Evolutionary conservation across 371 early-diverging fungal species (phyloP).

Genomic region (Conidiobolus incongruus): DNA sequence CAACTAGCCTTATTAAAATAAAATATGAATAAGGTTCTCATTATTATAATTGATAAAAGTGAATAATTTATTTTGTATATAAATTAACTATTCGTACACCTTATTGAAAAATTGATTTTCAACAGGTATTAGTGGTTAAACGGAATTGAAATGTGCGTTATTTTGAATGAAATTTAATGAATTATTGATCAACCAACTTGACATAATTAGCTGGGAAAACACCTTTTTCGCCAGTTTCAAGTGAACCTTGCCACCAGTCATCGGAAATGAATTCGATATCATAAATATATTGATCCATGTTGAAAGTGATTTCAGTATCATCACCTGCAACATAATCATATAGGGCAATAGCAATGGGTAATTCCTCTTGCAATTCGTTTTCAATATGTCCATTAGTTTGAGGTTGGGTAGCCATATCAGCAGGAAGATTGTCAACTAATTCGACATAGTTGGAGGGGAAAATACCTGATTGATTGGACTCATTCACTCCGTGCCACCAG

Average conservation of each 20-base stretch:
- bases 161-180: no score
- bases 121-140: no score
- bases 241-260: slow-evolving; percentile 81
- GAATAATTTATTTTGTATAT: no score
- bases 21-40: no score
- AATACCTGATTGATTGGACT: slow-evolving; percentile 23
- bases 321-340: slow-evolving; percentile 78
- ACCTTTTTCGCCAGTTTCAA: slow-evolving; percentile 27
- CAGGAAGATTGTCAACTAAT: slow-evolving; percentile 9
- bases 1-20: no score
- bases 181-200: no score
- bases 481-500: slow-evolving; percentile 59
- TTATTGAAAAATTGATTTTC: no score
- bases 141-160: no score
- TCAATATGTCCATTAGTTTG: not conserved
- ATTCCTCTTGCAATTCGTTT: not conserved
- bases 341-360: slow-evolving; percentile 25
- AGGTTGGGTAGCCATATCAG: not conserved
- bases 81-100: no score
- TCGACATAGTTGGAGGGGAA: slow-evolving; percentile 70
- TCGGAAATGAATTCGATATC: slow-evolving; percentile 62
- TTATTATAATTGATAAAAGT: no score
- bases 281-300: slow-evolving; percentile 44
- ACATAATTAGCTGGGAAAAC: slow-evolving; percentile 46
- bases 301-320: slow-evolving; percentile 68